Evolutionary conservation across 192 early-diverging fungal genomes (phyloP).

Genomic region (Fimicolochytrium jonesii): DNA sequence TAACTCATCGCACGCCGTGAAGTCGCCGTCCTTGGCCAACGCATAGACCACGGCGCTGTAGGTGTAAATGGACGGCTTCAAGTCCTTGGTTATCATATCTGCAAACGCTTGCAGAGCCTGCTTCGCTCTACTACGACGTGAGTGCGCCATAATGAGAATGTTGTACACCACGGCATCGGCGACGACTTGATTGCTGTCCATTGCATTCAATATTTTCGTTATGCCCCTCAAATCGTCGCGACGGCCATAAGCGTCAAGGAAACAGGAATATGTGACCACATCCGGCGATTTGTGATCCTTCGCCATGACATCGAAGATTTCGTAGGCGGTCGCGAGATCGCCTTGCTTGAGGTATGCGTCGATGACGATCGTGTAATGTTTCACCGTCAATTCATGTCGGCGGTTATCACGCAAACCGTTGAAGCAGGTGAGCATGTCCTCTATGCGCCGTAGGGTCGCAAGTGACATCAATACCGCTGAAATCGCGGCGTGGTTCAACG

Average conservation of each 20-base stretch:
- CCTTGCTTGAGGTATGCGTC: constrained; percentile 1
- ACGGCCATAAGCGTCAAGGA: background rate
- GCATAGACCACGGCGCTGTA: background rate
- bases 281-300: background rate
- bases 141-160: constrained; percentile 1
- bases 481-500: background rate
- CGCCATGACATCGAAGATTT: background rate
- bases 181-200: background rate
- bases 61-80: background rate
- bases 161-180: background rate
- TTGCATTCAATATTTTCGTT: background rate
- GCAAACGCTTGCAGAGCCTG: background rate
- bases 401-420: too few species aligned
- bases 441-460: background rate
- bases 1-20: background rate
- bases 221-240: background rate
- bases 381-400: background rate
- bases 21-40: background rate
- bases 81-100: background rate
- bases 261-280: constrained; percentile 2
- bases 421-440: constrained; percentile 1
- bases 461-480: background rate
- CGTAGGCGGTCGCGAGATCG: background rate
- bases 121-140: background rate
- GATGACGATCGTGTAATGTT: constrained; percentile 6